Percentiles rank a stretch among this genome's conserved stretches.
Evolutionary conservation across 192 early-diverging fungal species (phyloP).

Genomic region (Backusella macrospora): DNA sequence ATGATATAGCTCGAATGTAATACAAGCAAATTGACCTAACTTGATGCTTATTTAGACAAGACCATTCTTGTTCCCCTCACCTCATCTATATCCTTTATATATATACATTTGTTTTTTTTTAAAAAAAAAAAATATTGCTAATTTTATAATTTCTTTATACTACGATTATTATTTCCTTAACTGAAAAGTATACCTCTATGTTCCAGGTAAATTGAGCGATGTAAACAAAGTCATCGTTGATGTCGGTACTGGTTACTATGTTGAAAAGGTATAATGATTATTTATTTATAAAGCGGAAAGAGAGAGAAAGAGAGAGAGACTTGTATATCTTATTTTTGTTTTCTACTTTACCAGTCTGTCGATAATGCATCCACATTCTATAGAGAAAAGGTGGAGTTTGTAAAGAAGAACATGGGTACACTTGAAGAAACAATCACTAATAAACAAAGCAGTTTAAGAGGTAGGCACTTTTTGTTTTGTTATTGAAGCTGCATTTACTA

Average conservation of each 20-base stretch:
- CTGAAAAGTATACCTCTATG: slow-evolving; percentile 69
- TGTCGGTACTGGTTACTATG: slow-evolving; percentile 95
- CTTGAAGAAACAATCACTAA: slow-evolving; percentile 80
- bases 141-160: neutral
- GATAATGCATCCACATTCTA: slow-evolving; percentile 86
- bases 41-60: slow-evolving; percentile 45
- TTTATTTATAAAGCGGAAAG: no score
- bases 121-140: neutral
- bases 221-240: slow-evolving; percentile 90
- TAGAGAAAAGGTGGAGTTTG: slow-evolving; percentile 78
- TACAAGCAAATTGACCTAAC: neutral
- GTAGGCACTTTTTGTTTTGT: slow-evolving; percentile 29
- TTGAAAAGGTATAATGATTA: slow-evolving; percentile 75
- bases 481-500: neutral
- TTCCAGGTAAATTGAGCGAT: slow-evolving; percentile 84
- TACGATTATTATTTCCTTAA: slow-evolving; percentile 25
- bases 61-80: slow-evolving; percentile 80
- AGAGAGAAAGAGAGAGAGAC: neutral
- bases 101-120: slow-evolving; percentile 29
- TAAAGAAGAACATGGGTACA: slow-evolving; percentile 79
- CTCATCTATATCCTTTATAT: slow-evolving; percentile 61
- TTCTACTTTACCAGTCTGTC: slow-evolving; percentile 48
- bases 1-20: neutral
- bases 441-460: slow-evolving; percentile 73
- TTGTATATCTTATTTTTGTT: neutral